These are phyloP conservation scores for Phylloporus rhodoxanthus DNA, from an alignment of 768 basidiomycete genomes.

Conservation along the genomic window DNA sequence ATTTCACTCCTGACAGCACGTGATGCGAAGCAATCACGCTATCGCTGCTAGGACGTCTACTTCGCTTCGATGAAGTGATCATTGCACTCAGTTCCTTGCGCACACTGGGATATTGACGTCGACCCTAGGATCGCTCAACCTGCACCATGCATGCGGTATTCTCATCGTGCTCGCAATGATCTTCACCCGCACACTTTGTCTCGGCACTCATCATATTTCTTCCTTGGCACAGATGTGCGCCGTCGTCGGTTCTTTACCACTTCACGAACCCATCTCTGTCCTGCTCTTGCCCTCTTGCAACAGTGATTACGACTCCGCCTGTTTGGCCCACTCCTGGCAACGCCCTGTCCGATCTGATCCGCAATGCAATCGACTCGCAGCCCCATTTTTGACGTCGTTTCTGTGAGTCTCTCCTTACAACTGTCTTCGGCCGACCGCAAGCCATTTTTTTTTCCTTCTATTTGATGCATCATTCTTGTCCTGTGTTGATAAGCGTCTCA, in stretches of 20 bases:
- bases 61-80: background rate
- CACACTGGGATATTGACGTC: background rate
- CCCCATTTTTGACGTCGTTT: background rate
- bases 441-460: background rate
- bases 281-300: background rate
- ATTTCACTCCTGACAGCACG: constrained; percentile 10
- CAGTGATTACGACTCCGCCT: constrained; percentile 14
- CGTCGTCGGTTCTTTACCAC: background rate
- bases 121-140: background rate
- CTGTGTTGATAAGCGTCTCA: background rate
- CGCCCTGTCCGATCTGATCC: constrained; percentile 3
- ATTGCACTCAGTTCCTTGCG: background rate
- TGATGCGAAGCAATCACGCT: constrained; percentile 32
- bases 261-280: background rate
- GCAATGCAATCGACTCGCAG: background rate
- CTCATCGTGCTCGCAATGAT: background rate
- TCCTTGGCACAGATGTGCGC: background rate
- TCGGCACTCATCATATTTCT: background rate
- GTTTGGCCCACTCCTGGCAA: background rate
- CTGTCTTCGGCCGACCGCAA: background rate
- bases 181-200: background rate
- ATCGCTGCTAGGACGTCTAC: too few relatives aligned
- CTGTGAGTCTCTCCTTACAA: background rate
- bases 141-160: background rate
- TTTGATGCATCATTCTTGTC: background rate